A percentile compares a stretch with the other conserved stretches of the same genome.
These are phyloP conservation scores for Ascochyta koolunga DNA, from an alignment of 2,329 filamentous ascomycete species.

Conservation along the genomic window DNA sequence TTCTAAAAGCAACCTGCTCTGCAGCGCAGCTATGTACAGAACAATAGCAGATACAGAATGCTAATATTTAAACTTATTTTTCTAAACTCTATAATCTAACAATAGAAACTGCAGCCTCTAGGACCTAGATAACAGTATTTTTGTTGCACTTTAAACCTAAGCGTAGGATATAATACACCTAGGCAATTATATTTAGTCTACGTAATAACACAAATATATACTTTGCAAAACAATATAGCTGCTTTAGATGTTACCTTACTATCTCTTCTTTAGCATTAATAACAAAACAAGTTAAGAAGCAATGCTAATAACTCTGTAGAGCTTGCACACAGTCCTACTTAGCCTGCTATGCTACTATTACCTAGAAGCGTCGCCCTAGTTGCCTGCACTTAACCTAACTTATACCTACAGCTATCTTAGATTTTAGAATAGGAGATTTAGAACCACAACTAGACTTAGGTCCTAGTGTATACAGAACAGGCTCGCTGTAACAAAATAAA, in stretches of 20 bases:
- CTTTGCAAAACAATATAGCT: not conserved
- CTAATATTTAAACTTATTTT: not conserved
- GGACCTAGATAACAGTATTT: not conserved
- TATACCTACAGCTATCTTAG: conserved; percentile 7
- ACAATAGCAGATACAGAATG: not conserved
- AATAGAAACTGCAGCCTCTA: not conserved
- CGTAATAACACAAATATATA: not conserved
- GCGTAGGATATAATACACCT: not conserved
- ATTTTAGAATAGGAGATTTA: conserved; percentile 10
- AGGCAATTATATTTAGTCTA: not conserved
- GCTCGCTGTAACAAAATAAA: not conserved
- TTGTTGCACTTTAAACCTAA: not conserved
- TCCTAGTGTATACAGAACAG: not conserved
- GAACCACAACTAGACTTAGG: conserved; percentile 7
- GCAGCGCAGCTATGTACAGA: not conserved
- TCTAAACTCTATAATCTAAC: not conserved
- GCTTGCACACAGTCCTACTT: not conserved
- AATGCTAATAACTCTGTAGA: not conserved
- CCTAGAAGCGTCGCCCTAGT: not conserved
- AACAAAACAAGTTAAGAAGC: not conserved
- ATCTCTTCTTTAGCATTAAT: not conserved
- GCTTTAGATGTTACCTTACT: not conserved
- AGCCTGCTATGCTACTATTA: not conserved
- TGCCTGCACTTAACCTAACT: not conserved
- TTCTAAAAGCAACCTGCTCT: not conserved